Evolutionary conservation across 768 basidiomycete genomes (phyloP), one percentile per base, ranked within the genome.

Genomic region (Hygrocybe punicea): DNA sequence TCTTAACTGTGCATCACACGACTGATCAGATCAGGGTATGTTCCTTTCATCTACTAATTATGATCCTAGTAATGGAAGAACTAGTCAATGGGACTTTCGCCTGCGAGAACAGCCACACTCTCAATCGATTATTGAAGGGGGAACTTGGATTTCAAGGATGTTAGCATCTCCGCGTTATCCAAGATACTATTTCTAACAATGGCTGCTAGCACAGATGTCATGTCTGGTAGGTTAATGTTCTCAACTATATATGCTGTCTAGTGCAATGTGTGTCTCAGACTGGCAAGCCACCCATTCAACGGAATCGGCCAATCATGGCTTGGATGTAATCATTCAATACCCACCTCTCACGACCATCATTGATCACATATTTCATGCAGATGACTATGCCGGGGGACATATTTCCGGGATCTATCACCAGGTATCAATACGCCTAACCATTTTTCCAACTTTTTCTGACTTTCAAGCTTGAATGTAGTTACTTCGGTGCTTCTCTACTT

Each of bases 101-200:
- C 0, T 91, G 89, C 69, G 83, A 90, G 66, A 87, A 89, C 63
- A 78, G 84, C 69, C 82, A 82, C 59, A 76, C 82, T 42, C 64
- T 90, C 66, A 90, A 90, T 67, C 81, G 84, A 53, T 76, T 92
- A n/a, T 73, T 91, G 56, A 91, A 91, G 72, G 73, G 77, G 39
- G 86, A 91, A 69, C 80, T 79, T 50, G 88, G 84, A 11, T 92
- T 91, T 76, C 87, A 87, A 72, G 89, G 89, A 44, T 87, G 79
- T 81, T 57, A 66, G 80, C 72, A 21, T 2, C 17, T 3, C 4
- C 19, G 49, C 21, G 10, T 6, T 48, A 21, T 3, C 21, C 49
- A 39, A 21, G n/a, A 17, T 7, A n/a, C n/a, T 14, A 6, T 5
- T 35, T 29, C 45, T 3, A 47, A 37, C 55, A 6, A 55, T 49